Evolutionary conservation across 495 filamentous ascomycete species (phyloP), one percentile per base, ranked within the genome.

Genomic region (Letharia columbiana): DNA sequence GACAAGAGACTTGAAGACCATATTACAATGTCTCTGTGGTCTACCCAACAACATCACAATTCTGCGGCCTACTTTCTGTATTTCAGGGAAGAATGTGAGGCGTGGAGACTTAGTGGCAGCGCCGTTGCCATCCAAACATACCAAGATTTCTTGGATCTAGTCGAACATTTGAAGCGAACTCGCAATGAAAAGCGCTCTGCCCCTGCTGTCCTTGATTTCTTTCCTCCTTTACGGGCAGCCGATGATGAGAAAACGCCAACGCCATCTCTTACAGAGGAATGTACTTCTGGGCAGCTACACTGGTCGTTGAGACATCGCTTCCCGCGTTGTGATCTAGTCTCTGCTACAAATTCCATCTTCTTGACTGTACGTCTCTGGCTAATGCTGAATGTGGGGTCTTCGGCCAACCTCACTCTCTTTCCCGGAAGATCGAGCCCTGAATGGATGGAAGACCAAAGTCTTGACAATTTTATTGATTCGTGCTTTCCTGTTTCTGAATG

Each of bases 331-430:
- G 54, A 37, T 57, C 54, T 2, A 9, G 7, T 37, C 17, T 57
- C 54, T 20, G 33, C 54, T 8, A 57, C 54, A 9, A 57, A 57
- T 20, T 66, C 64, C n/a, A 63, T 67, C 50, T 54, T 56, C 50
- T 42, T 67, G 4, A 44, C 66, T 20, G 52, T 49, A 18, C 66
- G 61, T 33, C 47, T 67, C 15, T 64, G 60, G 60, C 50, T 64
- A 18, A 67, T 61, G 40, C 35, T 67, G 5, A 35, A 64, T 23
- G 41, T 67, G 37, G 66, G 66, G 7, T 58, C 13, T 8, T 60
- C 28, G 60, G 20, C 60, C 35, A 28, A 7, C 33, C 7, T 67
- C 49, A 45, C 42, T 59, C 7, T 35, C 15, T 10, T 31, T 33
- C 61, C 33, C 49, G 60, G n/a, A 47, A 63, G 20, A 64, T 33